phyloP scores from a whole-genome alignment of 2,329 filamentous ascomycete genomes.

The Pseudogymnoascus sp. region DNA sequence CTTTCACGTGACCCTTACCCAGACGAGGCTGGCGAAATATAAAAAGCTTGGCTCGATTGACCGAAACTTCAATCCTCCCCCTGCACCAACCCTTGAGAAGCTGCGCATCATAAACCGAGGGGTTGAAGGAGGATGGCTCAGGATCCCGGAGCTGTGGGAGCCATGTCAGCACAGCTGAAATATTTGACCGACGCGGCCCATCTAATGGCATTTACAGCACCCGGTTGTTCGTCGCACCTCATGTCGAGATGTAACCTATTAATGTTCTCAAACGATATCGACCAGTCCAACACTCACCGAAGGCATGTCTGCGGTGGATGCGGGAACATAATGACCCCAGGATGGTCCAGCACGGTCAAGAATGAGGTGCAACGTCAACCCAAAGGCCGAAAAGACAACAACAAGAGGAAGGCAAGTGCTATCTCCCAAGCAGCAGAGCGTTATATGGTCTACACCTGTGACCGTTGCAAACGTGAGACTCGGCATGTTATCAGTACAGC shows the following conservation, averaged over 20 bases:
- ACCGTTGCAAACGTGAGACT: slow-evolving; percentile 23
- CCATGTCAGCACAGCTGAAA: slow-evolving; percentile 24
- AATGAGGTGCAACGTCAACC: slow-evolving; percentile 11
- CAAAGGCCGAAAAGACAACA: background rate
- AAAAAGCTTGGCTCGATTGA: slow-evolving; percentile 8
- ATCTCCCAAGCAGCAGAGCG: slow-evolving; percentile 9
- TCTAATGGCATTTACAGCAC: slow-evolving; percentile 42
- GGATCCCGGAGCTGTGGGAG: background rate
- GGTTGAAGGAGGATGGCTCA: slow-evolving; percentile 5
- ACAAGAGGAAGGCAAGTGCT: slow-evolving; percentile 8
- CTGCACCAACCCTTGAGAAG: background rate
- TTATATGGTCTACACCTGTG: slow-evolving; percentile 25
- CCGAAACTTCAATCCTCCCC: slow-evolving; percentile 7
- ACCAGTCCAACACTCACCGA: slow-evolving; percentile 39
- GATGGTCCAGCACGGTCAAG: slow-evolving; percentile 27
- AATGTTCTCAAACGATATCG: slow-evolving; percentile 39
- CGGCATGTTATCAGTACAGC: slow-evolving; percentile 16
- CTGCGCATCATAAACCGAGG: background rate
- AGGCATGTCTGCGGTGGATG: slow-evolving; percentile 51
- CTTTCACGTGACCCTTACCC: background rate
- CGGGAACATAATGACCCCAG: slow-evolving; percentile 50
- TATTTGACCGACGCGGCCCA: slow-evolving; percentile 51
- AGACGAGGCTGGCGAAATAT: background rate
- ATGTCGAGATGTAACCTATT: slow-evolving; percentile 46
- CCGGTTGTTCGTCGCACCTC: slow-evolving; percentile 50